These are phyloP conservation scores for Clonostachys byssicola DNA, from an alignment of 2,329 filamentous ascomycete species.

Conservation along the genomic window DNA sequence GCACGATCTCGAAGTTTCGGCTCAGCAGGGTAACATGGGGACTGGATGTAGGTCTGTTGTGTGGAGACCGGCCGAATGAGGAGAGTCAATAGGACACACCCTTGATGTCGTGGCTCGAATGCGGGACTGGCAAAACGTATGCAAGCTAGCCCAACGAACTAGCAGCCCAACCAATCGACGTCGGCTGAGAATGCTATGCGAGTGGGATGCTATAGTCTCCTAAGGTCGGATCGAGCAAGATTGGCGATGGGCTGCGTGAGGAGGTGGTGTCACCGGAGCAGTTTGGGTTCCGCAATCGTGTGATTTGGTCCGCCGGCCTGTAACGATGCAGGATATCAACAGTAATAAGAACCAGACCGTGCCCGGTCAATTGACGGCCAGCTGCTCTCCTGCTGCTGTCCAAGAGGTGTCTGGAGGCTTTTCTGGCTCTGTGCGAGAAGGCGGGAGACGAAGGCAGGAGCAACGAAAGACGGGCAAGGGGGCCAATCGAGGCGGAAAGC, in stretches of 20 bases:
- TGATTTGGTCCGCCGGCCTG: no score
- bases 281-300: no score
- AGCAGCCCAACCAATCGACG: conserved; percentile 1
- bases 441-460: no score
- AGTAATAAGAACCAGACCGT: no score
- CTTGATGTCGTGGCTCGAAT: conserved; percentile 34
- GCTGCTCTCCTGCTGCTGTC: no score
- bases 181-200: not conserved
- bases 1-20: conserved; percentile 16
- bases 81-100: conserved; percentile 8
- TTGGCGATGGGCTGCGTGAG: not conserved
- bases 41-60: conserved; percentile 18
- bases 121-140: conserved; percentile 26
- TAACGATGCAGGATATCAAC: no score
- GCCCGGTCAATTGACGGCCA: no score
- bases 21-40: conserved; percentile 18
- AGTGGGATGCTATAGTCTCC: not conserved
- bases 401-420: no score
- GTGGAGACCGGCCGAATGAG: conserved; percentile 25
- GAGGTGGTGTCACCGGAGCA: not conserved
- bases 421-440: no score
- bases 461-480: no score
- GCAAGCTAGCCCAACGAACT: conserved; percentile 27
- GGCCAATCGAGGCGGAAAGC: no score
- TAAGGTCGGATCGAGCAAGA: not conserved